Conservation (phyloP, 352 stramenopile genomes). For the Phytophthora tubulina region DNA sequence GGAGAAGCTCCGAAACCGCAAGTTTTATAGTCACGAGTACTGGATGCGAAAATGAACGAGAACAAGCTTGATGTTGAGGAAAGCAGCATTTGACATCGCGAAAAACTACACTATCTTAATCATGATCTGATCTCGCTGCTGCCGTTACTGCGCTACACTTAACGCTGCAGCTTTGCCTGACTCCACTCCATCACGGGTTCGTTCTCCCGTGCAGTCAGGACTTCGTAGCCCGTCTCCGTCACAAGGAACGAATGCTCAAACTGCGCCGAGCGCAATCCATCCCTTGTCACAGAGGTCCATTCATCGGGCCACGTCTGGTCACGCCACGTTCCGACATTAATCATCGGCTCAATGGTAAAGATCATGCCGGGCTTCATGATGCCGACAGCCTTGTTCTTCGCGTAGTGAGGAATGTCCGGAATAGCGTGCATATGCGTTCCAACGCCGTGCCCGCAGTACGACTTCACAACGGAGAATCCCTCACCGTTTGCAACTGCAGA, state of each 20-base stretch:
- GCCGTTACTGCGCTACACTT: not conserved
- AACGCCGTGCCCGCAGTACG: conserved; percentile 98
- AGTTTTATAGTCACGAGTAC: conserved; percentile 69
- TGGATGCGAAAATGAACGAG: conserved; percentile 47
- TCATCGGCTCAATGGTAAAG: conserved; percentile 99
- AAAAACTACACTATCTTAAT: conserved; percentile 19
- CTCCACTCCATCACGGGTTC: conserved; percentile 90
- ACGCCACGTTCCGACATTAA: conserved; percentile 95
- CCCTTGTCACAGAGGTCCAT: conserved; percentile 97
- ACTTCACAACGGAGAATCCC: conserved; percentile 95
- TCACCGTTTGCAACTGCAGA: conserved; percentile 84
- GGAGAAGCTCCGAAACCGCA: conserved; percentile 58
- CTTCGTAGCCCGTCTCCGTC: conserved; percentile 96
- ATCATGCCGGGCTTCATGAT: conserved; percentile 98
- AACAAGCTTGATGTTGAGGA: not conserved
- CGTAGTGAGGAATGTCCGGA: conserved; percentile 98
- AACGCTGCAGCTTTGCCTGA: conserved; percentile 75
- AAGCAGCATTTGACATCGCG: conserved; percentile 4
- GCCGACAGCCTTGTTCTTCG: conserved; percentile 97
- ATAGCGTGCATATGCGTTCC: conserved; percentile 97
- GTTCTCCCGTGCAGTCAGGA: conserved; percentile 94
- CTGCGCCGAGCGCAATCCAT: conserved; percentile 96
- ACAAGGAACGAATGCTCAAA: conserved; percentile 99
- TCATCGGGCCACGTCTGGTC: conserved; percentile 96
- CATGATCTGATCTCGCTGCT: conserved; percentile 1